A percentile compares a stretch with the other conserved stretches of the same genome.
These are phyloP conservation scores for Candida golubevii DNA, from an alignment of 805 yeast genomes.

Conservation along the genomic window DNA sequence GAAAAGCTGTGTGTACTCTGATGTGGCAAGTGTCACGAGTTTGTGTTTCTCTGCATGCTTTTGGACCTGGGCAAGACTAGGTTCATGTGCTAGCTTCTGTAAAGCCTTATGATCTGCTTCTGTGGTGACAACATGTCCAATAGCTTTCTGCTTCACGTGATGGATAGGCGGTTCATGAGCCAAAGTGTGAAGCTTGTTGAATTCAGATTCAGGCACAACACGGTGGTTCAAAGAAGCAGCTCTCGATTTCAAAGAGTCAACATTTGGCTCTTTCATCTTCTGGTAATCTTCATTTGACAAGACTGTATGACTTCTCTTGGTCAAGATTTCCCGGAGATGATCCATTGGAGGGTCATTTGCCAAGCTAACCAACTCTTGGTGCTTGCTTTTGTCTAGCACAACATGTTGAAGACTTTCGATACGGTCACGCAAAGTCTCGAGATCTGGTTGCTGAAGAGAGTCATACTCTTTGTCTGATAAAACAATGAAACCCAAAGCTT, in stretches of 20 bases:
- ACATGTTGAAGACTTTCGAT: conserved; percentile 10
- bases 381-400: conserved; percentile 9
- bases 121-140: conserved; percentile 17
- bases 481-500: conserved; percentile 5
- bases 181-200: conserved; percentile 2
- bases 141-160: conserved; percentile 13
- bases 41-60: conserved; percentile 31
- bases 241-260: conserved; percentile 2
- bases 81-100: conserved; percentile 12
- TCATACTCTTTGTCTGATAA: conserved; percentile 8
- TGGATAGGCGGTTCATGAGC: conserved; percentile 17
- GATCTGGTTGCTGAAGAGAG: conserved; percentile 9
- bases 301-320: conserved; percentile 8
- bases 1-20: conserved; percentile 30
- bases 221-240: conserved; percentile 3
- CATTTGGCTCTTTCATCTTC: conserved; percentile 7
- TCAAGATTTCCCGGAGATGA: conserved; percentile 15
- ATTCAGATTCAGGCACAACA: conserved; percentile 4
- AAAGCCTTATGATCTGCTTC: conserved; percentile 14
- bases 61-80: conserved; percentile 30
- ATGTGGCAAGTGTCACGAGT: conserved; percentile 26
- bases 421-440: conserved; percentile 5
- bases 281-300: conserved; percentile 11
- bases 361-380: conserved; percentile 1
- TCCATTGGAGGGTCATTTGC: conserved; percentile 22